Base-by-base conservation (phyloP, 306 rosid genomes). In the Citrullus amarus region DNA sequence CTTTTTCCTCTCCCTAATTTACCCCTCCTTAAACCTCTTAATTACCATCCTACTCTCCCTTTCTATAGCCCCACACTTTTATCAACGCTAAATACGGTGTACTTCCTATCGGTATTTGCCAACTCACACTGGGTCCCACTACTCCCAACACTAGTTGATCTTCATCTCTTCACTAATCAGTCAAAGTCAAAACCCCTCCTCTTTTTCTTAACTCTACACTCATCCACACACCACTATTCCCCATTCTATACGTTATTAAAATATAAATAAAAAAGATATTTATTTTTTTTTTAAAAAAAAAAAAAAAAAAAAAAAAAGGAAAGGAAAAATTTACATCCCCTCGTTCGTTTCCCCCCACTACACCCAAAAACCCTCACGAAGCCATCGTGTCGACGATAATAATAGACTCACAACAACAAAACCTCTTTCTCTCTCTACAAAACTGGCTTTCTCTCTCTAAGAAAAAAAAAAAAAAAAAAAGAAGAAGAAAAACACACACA, bases 291-390 rank as follows among this genome's bases (percentile, higher is more conserved):
- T 8, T 71, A 5, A 18, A 20, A 32, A 22, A 60, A 8, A 18
- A 22, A 5, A 5, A 18, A 20, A 32, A 22, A 60, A 8, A 18
- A 22, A 5, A 18, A 20, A 32, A 22, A 60, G 20, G 48, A 6
- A 44, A 7, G 46, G 63, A 18, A 18, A 82, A 80, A 74, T 78
- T 81, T 12, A 60, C 86, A 79, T 70, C 87, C 87, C 86, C 63
- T 82, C 82, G 75, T 84, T 87, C 71, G 38, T 44, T 69, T 9
- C 36, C 43, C 57, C 55, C 75, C 51, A 18, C 57, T 16, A 76
- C 82, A 79, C 83, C 82, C 78, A 46, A 78, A 81, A 73, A 59
- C 79, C 78, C 85, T 76, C 80, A 17, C 81, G 58, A 78, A 78
- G 58, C 34, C 68, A 58, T 50, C 73, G 74, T 51, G 53, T 57